Conservation (phyloP, 345 rosid genomes). For the Cardamine occulta region DNA sequence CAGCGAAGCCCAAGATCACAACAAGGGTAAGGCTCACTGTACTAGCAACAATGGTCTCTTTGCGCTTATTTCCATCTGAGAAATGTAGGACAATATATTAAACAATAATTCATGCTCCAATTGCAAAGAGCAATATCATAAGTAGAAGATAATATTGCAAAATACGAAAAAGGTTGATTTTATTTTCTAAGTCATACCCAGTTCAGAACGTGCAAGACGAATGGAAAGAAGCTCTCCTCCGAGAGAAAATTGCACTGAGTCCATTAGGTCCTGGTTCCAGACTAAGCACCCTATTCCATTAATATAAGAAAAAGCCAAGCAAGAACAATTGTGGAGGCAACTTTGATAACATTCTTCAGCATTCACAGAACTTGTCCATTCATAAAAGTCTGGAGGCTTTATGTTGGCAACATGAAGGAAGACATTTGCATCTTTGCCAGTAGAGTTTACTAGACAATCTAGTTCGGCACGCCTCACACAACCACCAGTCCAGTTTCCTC, state of each 20-base stretch:
- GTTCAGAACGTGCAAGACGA: slow-evolving; percentile 27
- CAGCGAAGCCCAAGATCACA: neutral
- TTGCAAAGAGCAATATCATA: neutral
- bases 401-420: neutral
- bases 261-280: slow-evolving; percentile 20
- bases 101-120: neutral
- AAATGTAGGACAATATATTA: neutral
- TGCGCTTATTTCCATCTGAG: slow-evolving; percentile 17
- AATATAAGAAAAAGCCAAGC: slow-evolving; percentile 18
- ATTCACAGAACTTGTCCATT: neutral
- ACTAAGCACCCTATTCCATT: slow-evolving; percentile 22
- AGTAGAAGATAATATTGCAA: neutral
- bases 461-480: slow-evolving; percentile 22
- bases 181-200: neutral
- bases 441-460: neutral
- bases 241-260: neutral
- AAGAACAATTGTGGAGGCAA: slow-evolving; percentile 34
- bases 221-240: slow-evolving; percentile 15
- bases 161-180: neutral
- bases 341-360: neutral
- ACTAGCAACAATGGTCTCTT: slow-evolving; percentile 3
- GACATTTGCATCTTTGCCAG: neutral
- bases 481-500: slow-evolving; percentile 31
- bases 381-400: slow-evolving; percentile 28
- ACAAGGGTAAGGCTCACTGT: neutral